Evolutionary conservation across 2,329 filamentous ascomycete species (phyloP), one percentile per base, ranked within the genome.

Genomic region (Hypoxylon rubiginosum): DNA sequence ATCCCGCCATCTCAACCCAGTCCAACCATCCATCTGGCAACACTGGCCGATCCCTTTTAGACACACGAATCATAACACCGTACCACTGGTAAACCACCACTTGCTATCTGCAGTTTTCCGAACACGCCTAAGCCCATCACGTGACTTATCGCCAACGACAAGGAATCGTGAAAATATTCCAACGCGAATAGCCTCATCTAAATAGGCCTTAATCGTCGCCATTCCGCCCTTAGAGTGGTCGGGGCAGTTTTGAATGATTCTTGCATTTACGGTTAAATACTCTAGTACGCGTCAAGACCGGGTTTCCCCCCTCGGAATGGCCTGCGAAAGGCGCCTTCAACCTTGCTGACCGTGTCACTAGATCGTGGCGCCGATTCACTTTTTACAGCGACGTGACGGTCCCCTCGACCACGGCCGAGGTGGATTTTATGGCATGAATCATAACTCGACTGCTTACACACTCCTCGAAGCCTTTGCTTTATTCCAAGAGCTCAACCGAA

Each of bases 391-490:
- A 82, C 83, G 82, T 78, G 79, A 84, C 80, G 81, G 79, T 81
- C 81, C 82, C 84, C 83, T 85, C 84, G 83, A 85, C 80, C 79
- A 79, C 80, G 82, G 82, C 82, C 84, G 84, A 85, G 84, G 84
- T 76, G 82, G 80, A 81, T 80, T 79, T 77, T 77, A 83, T 82
- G 84, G 83, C 79, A 87, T 87, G 85, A 86, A 83, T 83, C 79
- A 82, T 77, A 79, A 80, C 75, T 79, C 81, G 79, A 85, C 88
- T 76, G 84, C 85, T 75, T 94, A 96, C 81, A 95, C 93, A 77
- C 88, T 91, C 73, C 91, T 97, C 83, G 94, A 97, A 86, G 92
- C 91, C 76, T 86, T 97, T 67, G 87, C 96, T 71, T 86, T 97
- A 75, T 95, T 96, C 82, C 92, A 95, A 81, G 91, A 90, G 66